Percentiles rank a stretch among this genome's conserved stretches.
Evolutionary conservation across 129 eudicot species (phyloP).

Genomic region (Chrysanthemum seticuspe): DNA sequence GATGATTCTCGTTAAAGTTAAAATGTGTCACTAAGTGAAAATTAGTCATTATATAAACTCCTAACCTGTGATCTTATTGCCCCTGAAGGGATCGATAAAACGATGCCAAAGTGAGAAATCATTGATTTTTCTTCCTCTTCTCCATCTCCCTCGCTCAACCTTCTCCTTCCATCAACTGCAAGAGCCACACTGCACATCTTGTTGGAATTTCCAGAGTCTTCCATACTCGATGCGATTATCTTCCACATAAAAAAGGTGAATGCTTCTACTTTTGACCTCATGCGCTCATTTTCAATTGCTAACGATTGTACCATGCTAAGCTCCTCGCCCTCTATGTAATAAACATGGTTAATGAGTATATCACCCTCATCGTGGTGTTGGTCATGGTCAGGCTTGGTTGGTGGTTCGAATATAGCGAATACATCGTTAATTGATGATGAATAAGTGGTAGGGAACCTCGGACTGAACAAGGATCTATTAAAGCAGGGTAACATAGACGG

Average conservation of each 20-base stretch:
- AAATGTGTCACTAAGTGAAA: too few species aligned
- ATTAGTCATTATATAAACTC: too few species aligned
- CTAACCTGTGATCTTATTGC: constrained; percentile 28
- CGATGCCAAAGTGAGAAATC: constrained; percentile 52
- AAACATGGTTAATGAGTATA: constrained; percentile 35
- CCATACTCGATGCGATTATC: constrained; percentile 18
- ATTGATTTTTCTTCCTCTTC: constrained; percentile 27
- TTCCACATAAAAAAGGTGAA: constrained; percentile 37
- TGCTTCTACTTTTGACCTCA: constrained; percentile 39
- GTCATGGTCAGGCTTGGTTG: background rate
- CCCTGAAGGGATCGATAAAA: constrained; percentile 59
- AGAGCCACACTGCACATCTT: constrained; percentile 41
- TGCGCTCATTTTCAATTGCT: constrained; percentile 30
- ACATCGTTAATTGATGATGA: constrained; percentile 4
- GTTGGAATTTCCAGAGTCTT: background rate
- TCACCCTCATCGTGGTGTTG: background rate
- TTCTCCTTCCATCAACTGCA: constrained; percentile 56
- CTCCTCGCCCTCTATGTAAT: constrained; percentile 29
- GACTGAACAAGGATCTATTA: constrained; percentile 42
- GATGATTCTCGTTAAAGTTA: too few species aligned
- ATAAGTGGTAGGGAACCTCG: constrained; percentile 41
- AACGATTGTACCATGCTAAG: constrained; percentile 36
- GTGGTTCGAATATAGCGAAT: constrained; percentile 11
- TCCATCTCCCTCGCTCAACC: constrained; percentile 39
- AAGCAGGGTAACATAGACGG: constrained; percentile 46